These are phyloP conservation scores for Phytophthora pistaciae DNA, from an alignment of 352 stramenopile genomes.

Conservation along the genomic window DNA sequence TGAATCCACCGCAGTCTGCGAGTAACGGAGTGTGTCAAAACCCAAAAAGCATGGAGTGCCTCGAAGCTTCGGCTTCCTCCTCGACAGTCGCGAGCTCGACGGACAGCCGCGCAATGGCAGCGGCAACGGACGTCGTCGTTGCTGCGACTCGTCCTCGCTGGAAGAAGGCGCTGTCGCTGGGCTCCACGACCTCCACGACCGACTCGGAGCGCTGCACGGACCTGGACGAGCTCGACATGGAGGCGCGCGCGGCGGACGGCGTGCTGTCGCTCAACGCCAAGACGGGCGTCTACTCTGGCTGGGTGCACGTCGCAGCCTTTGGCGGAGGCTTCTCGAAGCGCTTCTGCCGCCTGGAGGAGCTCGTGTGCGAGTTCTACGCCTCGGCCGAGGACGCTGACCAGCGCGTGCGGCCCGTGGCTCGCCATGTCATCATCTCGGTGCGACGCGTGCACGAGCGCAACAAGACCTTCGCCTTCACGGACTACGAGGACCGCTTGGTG, in stretches of 20 bases:
- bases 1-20: conserved; percentile 8
- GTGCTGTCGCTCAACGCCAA: conserved; percentile 30
- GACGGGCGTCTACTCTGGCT: conserved; percentile 44
- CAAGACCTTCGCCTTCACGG: conserved; percentile 54
- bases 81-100: conserved; percentile 28
- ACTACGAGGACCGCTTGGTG: conserved; percentile 56
- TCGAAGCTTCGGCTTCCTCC: conserved; percentile 26
- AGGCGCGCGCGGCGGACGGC: conserved; percentile 19
- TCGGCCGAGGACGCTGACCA: conserved; percentile 23
- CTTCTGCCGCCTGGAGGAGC: conserved; percentile 52
- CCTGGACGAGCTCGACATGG: conserved; percentile 40
- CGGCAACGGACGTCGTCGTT: neutral
- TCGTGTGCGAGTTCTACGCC: conserved; percentile 56
- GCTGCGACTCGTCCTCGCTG: conserved; percentile 17
- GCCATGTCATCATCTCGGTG: conserved; percentile 55
- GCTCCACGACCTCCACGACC: conserved; percentile 25
- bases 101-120: conserved; percentile 19
- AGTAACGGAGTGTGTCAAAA: conserved; percentile 23
- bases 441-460: conserved; percentile 51
- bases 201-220: conserved; percentile 38
- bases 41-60: conserved; percentile 6
- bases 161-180: conserved; percentile 39
- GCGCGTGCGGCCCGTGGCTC: conserved; percentile 15
- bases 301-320: conserved; percentile 41
- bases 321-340: conserved; percentile 30